Evolutionary conservation across 208 protist species (phyloP).

Genomic region (Trypanosoma melophagium): DNA sequence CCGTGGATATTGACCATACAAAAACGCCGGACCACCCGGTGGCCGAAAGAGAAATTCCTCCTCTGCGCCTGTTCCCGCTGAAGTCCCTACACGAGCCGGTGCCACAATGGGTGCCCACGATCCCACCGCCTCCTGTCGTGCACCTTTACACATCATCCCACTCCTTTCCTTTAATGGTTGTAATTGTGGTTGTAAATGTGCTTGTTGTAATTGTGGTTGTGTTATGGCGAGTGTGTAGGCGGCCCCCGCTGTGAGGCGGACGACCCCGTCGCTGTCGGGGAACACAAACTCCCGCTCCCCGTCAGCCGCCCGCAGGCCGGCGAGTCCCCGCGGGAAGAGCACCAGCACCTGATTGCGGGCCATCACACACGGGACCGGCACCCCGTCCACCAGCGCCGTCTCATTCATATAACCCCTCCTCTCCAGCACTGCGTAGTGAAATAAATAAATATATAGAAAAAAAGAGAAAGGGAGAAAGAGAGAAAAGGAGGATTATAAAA

Average conservation of each 20-base stretch:
- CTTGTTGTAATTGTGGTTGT: no score
- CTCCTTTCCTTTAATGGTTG: no score
- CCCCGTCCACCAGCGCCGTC: conserved; percentile 32
- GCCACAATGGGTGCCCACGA: background rate
- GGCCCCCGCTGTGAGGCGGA: conserved; percentile 7
- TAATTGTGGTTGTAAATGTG: background rate
- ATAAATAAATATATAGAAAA: background rate
- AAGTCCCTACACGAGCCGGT: background rate
- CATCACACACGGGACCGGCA: conserved; percentile 35
- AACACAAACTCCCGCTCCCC: conserved; percentile 24
- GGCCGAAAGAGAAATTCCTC: background rate
- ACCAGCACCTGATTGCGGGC: conserved; percentile 27
- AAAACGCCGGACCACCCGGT: background rate
- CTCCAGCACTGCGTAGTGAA: background rate
- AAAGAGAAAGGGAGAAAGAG: background rate
- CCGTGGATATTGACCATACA: background rate
- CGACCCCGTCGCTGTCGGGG: conserved; percentile 25
- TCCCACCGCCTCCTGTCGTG: background rate
- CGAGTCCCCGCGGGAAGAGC: conserved; percentile 42
- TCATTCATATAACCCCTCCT: background rate
- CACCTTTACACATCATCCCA: background rate
- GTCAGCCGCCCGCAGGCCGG: conserved; percentile 27
- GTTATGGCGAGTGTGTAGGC: background rate
- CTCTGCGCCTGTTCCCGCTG: background rate
- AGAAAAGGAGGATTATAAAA: background rate